Evolutionary conservation across 257 asterid species (phyloP), one percentile per base, ranked within the genome.

Genomic region (Plantago elongata): DNA sequence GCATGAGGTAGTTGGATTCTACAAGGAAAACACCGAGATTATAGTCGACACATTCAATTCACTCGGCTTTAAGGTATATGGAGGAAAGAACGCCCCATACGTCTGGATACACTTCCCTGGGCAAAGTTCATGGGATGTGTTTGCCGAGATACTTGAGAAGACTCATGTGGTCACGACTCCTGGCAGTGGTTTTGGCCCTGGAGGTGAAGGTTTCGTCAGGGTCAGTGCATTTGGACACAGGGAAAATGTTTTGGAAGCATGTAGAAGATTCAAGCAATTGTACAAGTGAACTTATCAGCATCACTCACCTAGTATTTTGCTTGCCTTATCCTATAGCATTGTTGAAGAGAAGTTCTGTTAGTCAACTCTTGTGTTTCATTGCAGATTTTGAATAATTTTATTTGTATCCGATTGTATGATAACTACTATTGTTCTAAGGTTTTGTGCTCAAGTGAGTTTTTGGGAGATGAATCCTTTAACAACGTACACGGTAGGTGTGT

Each of bases 151-250:
- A 62, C 94, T 93, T 45, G 97, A 89, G 83, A 93, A 89, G 82
- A 93, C 97, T 44, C 92, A 93, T 45, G 91, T 89, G 12, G 99
- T 89, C 30, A 87, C 92, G 51, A 89, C 99, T 51, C 99, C 99
- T 3, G 97, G 97, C 44, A 92, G 97, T 60, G 99, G 99, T 16
- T 92, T 92, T 18, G 99, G 99, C 66, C 97, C 99, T 30, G 96
- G 80, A 9, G 99, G 99, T 14, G 97, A 92, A 79, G 94, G 99
- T 50, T 92, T 92, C 49, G 75, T 92, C 38, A 70, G 99, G 74
- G 96, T 92, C 42, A 89, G 97, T 56, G 95, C 99, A 45, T 92
- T 92, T 29, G 99, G 96, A 30, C 94, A 89, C 73, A 73, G 96
- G 82, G 84, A 79, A 22, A 92, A 92, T 45, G 99, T 92, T 46